Conservation (phyloP, 257 asterid genomes). For the Fraxinus americana region DNA sequence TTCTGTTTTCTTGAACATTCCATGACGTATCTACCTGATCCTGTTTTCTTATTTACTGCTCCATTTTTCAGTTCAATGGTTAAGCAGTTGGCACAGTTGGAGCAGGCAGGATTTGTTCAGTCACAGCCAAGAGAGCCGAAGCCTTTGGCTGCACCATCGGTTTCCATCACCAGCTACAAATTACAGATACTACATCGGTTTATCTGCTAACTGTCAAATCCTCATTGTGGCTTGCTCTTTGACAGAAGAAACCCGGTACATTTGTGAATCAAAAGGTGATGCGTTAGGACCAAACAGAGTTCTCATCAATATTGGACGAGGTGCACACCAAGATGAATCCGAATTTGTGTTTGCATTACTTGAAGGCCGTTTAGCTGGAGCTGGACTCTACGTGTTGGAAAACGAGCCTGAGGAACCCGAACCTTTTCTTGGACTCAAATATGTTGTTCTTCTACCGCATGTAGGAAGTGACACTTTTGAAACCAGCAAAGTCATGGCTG, state of each 20-base stretch:
- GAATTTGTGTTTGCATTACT: slow-evolving; percentile 65
- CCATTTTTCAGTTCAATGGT: slow-evolving; percentile 55
- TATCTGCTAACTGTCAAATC: slow-evolving; percentile 60
- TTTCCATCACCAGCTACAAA: slow-evolving; percentile 43
- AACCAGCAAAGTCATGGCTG: slow-evolving; percentile 64
- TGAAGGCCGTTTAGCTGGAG: slow-evolving; percentile 68
- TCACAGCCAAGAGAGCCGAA: slow-evolving; percentile 71
- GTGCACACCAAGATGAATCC: slow-evolving; percentile 58
- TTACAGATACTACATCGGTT: slow-evolving; percentile 46
- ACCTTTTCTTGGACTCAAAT: slow-evolving; percentile 46
- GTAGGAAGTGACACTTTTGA: slow-evolving; percentile 55
- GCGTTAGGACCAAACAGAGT: slow-evolving; percentile 61
- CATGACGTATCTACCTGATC: neutral
- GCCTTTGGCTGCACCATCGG: slow-evolving; percentile 66
- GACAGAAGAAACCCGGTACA: slow-evolving; percentile 55
- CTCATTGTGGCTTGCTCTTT: slow-evolving; percentile 64
- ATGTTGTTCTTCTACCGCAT: slow-evolving; percentile 63
- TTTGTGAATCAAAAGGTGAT: slow-evolving; percentile 52
- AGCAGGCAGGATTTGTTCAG: slow-evolving; percentile 74
- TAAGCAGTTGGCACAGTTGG: slow-evolving; percentile 75
- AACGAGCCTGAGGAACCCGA: slow-evolving; percentile 62
- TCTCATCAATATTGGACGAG: slow-evolving; percentile 66
- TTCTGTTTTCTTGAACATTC: neutral
- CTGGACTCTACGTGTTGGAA: slow-evolving; percentile 70
- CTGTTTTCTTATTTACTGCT: neutral